Evolutionary conservation across 2,329 filamentous ascomycete species (phyloP).

Genomic region (Pseudogymnoascus sp.): DNA sequence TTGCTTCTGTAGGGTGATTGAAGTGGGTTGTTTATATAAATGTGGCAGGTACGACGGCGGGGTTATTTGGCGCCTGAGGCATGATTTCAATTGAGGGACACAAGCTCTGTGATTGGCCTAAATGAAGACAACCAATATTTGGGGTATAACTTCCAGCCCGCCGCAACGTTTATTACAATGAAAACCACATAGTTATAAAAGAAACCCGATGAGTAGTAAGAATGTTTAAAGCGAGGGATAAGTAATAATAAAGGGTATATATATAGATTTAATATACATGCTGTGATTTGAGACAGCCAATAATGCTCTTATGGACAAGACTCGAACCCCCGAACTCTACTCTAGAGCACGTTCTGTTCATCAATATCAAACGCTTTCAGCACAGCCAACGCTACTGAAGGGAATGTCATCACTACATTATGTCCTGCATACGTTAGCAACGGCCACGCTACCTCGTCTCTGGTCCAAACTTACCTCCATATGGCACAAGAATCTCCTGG

Average conservation of each 20-base stretch:
- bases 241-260: neutral
- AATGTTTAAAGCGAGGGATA: neutral
- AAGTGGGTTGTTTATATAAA: neutral
- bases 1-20: neutral
- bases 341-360: slow-evolving; percentile 18
- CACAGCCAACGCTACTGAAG: slow-evolving; percentile 55
- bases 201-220: too few relatives aligned
- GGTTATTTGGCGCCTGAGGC: neutral
- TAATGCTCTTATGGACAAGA: neutral
- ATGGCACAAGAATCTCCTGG: slow-evolving; percentile 25
- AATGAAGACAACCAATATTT: neutral
- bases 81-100: neutral
- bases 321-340: neutral
- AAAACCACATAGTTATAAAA: neutral
- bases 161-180: neutral
- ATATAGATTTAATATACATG: neutral
- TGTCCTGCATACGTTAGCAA: slow-evolving; percentile 44
- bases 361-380: slow-evolving; percentile 53
- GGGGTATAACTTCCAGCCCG: neutral
- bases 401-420: slow-evolving; percentile 59
- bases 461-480: slow-evolving; percentile 24
- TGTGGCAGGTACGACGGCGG: slow-evolving; percentile 3
- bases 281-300: neutral
- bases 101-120: neutral
- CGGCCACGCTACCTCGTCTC: neutral